A percentile compares a stretch with the other conserved stretches of the same genome.
These are phyloP conservation scores for Leptomonas pyrrhocoris DNA, from an alignment of 208 protist species.

Conservation along the genomic window DNA sequence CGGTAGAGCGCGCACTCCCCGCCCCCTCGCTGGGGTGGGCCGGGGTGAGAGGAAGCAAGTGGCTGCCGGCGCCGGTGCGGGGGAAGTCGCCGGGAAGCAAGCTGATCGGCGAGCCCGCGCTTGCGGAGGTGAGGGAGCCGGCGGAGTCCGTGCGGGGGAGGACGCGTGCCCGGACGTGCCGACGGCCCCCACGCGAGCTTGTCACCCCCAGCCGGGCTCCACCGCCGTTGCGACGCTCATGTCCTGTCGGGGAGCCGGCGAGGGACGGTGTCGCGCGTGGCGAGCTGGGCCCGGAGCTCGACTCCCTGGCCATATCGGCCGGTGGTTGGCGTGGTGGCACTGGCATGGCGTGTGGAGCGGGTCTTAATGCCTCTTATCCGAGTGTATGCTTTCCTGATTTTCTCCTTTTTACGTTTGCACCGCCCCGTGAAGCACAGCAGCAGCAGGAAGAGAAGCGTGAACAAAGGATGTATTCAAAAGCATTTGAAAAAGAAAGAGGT, in stretches of 20 bases:
- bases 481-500: no score
- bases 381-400: no score
- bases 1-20: background rate
- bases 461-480: no score
- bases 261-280: background rate
- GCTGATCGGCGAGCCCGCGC: conserved; percentile 1
- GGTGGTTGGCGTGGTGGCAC: background rate
- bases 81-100: background rate
- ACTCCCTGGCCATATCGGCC: background rate
- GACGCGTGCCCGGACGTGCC: conserved; percentile 22
- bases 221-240: background rate
- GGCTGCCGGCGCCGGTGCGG: conserved; percentile 9
- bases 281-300: background rate
- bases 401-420: no score
- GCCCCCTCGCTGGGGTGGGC: background rate
- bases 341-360: background rate
- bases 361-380: no score
- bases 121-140: background rate
- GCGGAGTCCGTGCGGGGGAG: conserved; percentile 4
- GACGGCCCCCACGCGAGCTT: conserved; percentile 16
- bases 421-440: no score
- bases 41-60: conserved; percentile 4
- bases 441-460: no score
- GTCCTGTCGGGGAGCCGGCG: background rate
- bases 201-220: background rate